phyloP scores from a whole-genome alignment of 2,329 filamentous ascomycete species.

The Pseudocercospora eumusae region DNA sequence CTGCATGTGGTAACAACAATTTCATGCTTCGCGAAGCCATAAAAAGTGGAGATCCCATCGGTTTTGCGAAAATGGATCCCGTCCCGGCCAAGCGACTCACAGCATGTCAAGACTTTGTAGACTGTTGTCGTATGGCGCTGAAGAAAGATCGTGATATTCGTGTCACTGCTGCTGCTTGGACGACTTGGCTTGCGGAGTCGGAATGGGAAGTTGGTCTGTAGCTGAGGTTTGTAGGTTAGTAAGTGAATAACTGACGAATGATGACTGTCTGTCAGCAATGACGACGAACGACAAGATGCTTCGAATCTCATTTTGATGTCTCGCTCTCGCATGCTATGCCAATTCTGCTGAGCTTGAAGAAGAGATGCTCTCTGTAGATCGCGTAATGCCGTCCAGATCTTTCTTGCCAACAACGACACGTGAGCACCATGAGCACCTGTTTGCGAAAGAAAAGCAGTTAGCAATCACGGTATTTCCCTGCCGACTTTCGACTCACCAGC shows the following conservation, averaged over 20 bases:
- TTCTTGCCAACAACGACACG: conserved; percentile 47
- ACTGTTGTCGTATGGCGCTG: conserved; percentile 45
- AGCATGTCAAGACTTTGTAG: conserved; percentile 39
- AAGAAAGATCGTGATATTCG: conserved; percentile 40
- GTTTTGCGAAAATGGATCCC: conserved; percentile 44
- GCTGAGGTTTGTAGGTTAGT: not conserved
- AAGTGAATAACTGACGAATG: not conserved
- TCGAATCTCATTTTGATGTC: not conserved
- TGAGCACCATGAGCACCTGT: conserved; percentile 78
- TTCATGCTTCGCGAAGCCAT: conserved; percentile 49
- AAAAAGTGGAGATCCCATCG: conserved; percentile 46
- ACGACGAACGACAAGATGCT: not conserved
- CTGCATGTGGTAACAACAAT: conserved; percentile 42
- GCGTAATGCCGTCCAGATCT: conserved; percentile 27
- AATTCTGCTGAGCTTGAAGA: conserved; percentile 26
- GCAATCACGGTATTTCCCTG: not conserved
- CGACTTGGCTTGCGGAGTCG: conserved; percentile 37
- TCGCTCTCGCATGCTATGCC: not conserved
- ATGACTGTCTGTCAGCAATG: not conserved
- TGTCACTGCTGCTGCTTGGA: conserved; percentile 35
- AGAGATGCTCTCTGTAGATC: conserved; percentile 34
- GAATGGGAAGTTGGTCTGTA: conserved; percentile 19
- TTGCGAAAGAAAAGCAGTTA: not conserved
- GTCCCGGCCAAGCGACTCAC: conserved; percentile 37
- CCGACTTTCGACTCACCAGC: conserved; percentile 56